A percentile compares a stretch with the other conserved stretches of the same genome.
phyloP scores from a whole-genome alignment of 495 filamentous ascomycete species.

The Glonium stellatum region DNA sequence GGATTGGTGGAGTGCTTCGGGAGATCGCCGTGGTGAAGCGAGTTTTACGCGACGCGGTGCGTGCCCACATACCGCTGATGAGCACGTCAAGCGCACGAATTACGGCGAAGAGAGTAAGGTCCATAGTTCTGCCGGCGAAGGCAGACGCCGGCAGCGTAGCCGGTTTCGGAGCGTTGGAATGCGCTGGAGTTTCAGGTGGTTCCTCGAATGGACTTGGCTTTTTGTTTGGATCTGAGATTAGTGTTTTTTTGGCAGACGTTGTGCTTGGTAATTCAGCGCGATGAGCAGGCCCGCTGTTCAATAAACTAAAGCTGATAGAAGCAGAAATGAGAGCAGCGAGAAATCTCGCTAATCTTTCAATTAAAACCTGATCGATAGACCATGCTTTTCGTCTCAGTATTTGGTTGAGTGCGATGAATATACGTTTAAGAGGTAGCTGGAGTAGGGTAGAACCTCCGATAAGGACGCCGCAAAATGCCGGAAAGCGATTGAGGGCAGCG shows the following conservation, averaged over 20 bases:
- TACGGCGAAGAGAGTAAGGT: conserved; percentile 76
- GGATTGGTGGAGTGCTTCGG: conserved; percentile 53
- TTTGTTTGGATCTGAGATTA: conserved; percentile 3
- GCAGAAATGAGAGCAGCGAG: conserved; percentile 29
- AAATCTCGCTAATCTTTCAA: conserved; percentile 15
- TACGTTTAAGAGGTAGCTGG: conserved; percentile 39
- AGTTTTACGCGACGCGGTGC: conserved; percentile 17
- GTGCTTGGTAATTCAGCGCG: background rate
- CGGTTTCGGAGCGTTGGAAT: conserved; percentile 1
- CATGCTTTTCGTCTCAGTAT: background rate
- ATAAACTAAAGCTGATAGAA: conserved; percentile 22
- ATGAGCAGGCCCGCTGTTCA: conserved; percentile 18
- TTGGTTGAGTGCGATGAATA: conserved; percentile 12
- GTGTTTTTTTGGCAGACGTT: background rate
- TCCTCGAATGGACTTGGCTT: conserved; percentile 11
- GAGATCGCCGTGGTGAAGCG: conserved; percentile 36
- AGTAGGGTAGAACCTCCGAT: conserved; percentile 71
- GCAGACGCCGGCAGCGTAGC: conserved; percentile 6
- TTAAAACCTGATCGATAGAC: background rate
- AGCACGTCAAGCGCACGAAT: conserved; percentile 69
- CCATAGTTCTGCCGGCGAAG: conserved; percentile 68
- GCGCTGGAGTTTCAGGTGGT: conserved; percentile 13
- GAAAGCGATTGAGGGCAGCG: conserved; percentile 53
- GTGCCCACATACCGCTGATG: conserved; percentile 58
- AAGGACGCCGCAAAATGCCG: conserved; percentile 71